Conservation (phyloP, 2,329 filamentous ascomycete genomes). For the Cytospora chrysosperma region DNA sequence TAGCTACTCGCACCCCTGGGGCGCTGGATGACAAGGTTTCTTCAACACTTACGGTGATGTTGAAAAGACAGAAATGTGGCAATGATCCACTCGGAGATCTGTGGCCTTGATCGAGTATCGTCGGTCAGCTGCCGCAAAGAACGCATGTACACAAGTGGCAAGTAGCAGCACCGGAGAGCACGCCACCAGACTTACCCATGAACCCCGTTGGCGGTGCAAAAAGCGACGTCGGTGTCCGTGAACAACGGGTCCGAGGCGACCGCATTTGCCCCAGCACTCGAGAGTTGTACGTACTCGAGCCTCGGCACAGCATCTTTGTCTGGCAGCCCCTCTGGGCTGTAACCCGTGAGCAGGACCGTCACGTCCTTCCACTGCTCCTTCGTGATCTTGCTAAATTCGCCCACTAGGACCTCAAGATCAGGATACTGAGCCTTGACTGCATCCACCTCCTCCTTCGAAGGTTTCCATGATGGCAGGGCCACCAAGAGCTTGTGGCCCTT, state of each 20-base stretch:
- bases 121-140: not conserved
- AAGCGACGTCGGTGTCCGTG: constrained; percentile 47
- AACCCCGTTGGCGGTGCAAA: constrained; percentile 58
- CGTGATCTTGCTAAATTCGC: constrained; percentile 32
- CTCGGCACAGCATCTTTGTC: constrained; percentile 43
- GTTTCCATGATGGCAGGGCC: constrained; percentile 33
- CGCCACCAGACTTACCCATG: constrained; percentile 44
- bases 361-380: constrained; percentile 46
- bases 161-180: not conserved
- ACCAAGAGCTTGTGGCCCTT: constrained; percentile 50
- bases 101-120: constrained; percentile 40
- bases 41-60: constrained; percentile 42
- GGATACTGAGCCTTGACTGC: constrained; percentile 42
- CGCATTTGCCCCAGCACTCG: constrained; percentile 54
- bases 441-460: constrained; percentile 36
- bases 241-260: constrained; percentile 48
- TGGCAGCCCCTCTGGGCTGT: constrained; percentile 47
- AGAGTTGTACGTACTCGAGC: constrained; percentile 53
- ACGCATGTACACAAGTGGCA: not conserved
- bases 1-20: too few relatives aligned
- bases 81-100: constrained; percentile 58
- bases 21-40: rapidly evolving
- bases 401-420: constrained; percentile 41
- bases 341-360: constrained; percentile 40
- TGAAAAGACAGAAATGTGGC: constrained; percentile 50